Percentiles rank a stretch among this genome's conserved stretches.
These are phyloP conservation scores for Malus sieversii DNA, from an alignment of 306 rosid genomes.

Conservation along the genomic window DNA sequence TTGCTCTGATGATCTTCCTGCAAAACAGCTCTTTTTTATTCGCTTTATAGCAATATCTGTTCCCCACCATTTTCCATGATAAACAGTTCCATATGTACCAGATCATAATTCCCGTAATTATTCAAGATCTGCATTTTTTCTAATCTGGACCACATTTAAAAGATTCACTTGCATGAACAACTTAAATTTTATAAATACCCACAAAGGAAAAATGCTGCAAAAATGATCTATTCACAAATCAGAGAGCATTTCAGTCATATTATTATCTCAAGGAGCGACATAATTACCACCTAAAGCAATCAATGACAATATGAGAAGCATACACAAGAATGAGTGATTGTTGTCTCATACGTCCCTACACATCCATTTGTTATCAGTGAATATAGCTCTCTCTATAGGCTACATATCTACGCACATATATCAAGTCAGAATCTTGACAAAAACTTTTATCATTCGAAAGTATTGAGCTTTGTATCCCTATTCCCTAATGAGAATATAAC, in stretches of 20 bases:
- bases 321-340: neutral
- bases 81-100: too few relatives aligned
- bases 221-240: neutral
- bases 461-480: neutral
- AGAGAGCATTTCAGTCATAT: neutral
- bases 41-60: too few relatives aligned
- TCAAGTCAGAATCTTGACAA: neutral
- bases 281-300: neutral
- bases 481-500: neutral
- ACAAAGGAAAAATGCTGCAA: neutral
- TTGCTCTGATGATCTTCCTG: too few relatives aligned
- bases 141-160: too few relatives aligned
- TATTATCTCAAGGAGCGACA: neutral
- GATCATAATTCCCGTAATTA: too few relatives aligned
- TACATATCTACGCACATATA: neutral
- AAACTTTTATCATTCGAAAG: neutral
- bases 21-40: too few relatives aligned
- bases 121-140: too few relatives aligned
- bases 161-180: neutral
- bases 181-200: neutral
- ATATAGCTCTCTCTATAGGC: neutral
- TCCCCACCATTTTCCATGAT: too few relatives aligned
- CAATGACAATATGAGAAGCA: neutral
- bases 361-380: neutral
- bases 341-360: neutral